These are phyloP conservation scores for Crithidia thermophila DNA, from an alignment of 208 protist species.

Conservation along the genomic window DNA sequence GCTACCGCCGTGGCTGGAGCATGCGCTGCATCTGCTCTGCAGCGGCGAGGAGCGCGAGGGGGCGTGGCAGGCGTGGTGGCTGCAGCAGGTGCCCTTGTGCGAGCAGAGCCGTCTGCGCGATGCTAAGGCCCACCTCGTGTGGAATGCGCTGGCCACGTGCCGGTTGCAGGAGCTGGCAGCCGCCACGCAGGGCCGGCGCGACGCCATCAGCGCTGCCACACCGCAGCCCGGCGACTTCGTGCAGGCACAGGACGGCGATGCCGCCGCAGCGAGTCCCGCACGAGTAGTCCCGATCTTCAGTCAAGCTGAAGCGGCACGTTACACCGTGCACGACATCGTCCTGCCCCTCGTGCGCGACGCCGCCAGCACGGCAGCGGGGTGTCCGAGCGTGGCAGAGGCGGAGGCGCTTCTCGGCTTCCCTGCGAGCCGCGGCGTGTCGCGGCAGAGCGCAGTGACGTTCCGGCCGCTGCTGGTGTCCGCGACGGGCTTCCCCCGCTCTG, in stretches of 20 bases:
- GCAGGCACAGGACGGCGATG: background rate
- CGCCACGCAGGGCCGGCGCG: slow-evolving; percentile 22
- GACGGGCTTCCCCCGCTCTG: slow-evolving; percentile 33
- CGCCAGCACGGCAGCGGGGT: slow-evolving; percentile 2
- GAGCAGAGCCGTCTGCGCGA: slow-evolving; percentile 32
- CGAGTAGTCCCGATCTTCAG: slow-evolving; percentile 7
- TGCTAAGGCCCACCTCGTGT: slow-evolving; percentile 53
- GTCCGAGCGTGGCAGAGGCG: slow-evolving; percentile 17
- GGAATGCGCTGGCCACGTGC: slow-evolving; percentile 79
- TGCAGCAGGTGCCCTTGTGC: slow-evolving; percentile 36
- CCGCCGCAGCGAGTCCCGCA: background rate
- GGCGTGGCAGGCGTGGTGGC: slow-evolving; percentile 50
- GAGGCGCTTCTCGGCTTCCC: slow-evolving; percentile 19
- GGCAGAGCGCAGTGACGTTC: slow-evolving; percentile 16
- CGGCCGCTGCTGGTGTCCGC: slow-evolving; percentile 35
- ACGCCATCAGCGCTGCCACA: slow-evolving; percentile 18
- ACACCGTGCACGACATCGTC: slow-evolving; percentile 24
- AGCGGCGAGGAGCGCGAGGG: slow-evolving; percentile 59
- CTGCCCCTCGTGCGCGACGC: slow-evolving; percentile 16
- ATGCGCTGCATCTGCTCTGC: slow-evolving; percentile 37
- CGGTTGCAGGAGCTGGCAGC: slow-evolving; percentile 42
- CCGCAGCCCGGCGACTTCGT: slow-evolving; percentile 76
- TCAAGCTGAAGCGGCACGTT: slow-evolving; percentile 16
- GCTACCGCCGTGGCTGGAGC: slow-evolving; percentile 10
- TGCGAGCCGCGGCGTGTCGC: background rate